These are phyloP conservation scores for Teratosphaeria pseudoeucalypti DNA, from an alignment of 2,329 filamentous ascomycete species.

Conservation along the genomic window DNA sequence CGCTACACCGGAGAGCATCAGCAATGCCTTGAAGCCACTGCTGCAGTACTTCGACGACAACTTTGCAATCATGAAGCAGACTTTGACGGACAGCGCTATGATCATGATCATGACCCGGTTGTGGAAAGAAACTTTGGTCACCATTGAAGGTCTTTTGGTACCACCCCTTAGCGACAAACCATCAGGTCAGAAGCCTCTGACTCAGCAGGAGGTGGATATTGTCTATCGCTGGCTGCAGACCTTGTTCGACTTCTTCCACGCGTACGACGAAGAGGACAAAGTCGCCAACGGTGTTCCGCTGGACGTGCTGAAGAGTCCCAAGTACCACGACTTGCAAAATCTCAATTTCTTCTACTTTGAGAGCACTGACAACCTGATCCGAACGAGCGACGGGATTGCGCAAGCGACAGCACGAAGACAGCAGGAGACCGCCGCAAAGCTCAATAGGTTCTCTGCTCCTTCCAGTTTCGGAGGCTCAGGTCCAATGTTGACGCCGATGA, in stretches of 20 bases:
- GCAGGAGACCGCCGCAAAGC: slow-evolving; percentile 38
- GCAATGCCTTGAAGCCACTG: slow-evolving; percentile 70
- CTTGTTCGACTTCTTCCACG: slow-evolving; percentile 91
- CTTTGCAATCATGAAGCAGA: slow-evolving; percentile 97
- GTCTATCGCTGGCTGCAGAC: slow-evolving; percentile 85
- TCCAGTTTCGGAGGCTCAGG: background rate
- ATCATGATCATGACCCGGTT: slow-evolving; percentile 93
- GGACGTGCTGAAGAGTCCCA: slow-evolving; percentile 88
- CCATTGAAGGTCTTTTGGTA: slow-evolving; percentile 80
- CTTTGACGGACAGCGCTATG: slow-evolving; percentile 91
- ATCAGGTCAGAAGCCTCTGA: slow-evolving; percentile 72
- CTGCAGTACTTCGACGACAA: slow-evolving; percentile 97
- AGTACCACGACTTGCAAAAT: slow-evolving; percentile 94
- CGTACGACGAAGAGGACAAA: slow-evolving; percentile 70
- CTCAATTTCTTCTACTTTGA: slow-evolving; percentile 99
- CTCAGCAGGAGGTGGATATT: slow-evolving; percentile 80
- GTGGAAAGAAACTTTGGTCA: slow-evolving; percentile 94
- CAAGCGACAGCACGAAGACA: slow-evolving; percentile 72
- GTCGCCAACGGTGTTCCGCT: slow-evolving; percentile 80
- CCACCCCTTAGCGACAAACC: slow-evolving; percentile 92
- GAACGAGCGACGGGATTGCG: slow-evolving; percentile 94
- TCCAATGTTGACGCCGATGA: slow-evolving; percentile 9
- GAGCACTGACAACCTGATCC: slow-evolving; percentile 77
- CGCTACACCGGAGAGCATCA: slow-evolving; percentile 58
- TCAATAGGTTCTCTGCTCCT: slow-evolving; percentile 62